Evolutionary conservation across 2,329 filamentous ascomycete species (phyloP), one percentile per base, ranked within the genome.

Genomic region (Botrytis medusae): DNA sequence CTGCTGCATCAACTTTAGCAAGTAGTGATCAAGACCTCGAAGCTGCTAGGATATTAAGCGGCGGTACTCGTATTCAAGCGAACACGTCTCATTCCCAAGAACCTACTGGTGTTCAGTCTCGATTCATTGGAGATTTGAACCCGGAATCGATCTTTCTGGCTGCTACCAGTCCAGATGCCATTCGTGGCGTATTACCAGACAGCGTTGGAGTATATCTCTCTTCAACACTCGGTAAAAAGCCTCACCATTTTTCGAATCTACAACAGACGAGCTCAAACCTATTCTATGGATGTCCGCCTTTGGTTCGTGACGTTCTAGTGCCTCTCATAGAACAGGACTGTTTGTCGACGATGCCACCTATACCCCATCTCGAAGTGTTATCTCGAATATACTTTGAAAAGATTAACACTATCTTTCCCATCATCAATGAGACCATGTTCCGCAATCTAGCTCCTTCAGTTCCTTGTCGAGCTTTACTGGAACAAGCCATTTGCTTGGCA

Each of bases 121-220:
- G 88, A 10, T 90, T 89, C 72, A 85, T 90, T 54, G 87, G 88
- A 29, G 88, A 90, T 77, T 77, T 89, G 42, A 90, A 88, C 75
- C 88, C 88, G 2, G 88, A 90, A 78, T 86, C 86, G 73, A 86
- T 90, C 79, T 88, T 90, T 72, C 83, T 88, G 76, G 86, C 89
- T 76, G 87, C 86, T 1, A 86, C 86, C 2, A 83, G 82, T 72
- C 81, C 83, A 37, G 80, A 80, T 63, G 79, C 81, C 37, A 82
- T 81, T 37, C 77, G 76, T 42, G 81, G 81, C 25, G 79, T 79
- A 18, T 85, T 86, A 0, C 83, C 86, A 65, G 85, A 86, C 65
- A 87, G 87, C 59, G 83, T 89, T 1, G 88, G 88, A 10, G 85
- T 89, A 29, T 90, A 87, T 87, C 83, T 88, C 3, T 81, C 83